Evolutionary conservation across 768 basidiomycete species (phyloP), one percentile per base, ranked within the genome.

Genomic region (Phaffia tasmanica): DNA sequence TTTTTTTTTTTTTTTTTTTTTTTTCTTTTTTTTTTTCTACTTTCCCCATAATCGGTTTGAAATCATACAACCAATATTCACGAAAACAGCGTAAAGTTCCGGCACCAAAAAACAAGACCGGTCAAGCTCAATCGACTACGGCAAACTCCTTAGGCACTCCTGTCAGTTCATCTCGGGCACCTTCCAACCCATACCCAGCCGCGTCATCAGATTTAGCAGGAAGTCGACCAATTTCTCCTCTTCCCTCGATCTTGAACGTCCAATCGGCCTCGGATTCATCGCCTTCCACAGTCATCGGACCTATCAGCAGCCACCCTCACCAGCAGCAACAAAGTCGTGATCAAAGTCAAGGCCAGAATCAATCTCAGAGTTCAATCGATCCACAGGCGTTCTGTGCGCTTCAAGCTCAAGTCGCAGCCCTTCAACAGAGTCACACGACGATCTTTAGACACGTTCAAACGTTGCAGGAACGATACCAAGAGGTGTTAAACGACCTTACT

Each of bases 401-500:
- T 27, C 54, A 62, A 47, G 27, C 15, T 29, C 61, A 62, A 23
- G 66, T 67, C 18, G 30, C 47, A 11, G 47, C 57, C 14, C 66
- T 67, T 49, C 61, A 67, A 32, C 53, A 55, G 47, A 25, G 16
- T 4, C 32, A 53, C 23, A 35, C 53, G n/a, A 62, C 61, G 30
- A 62, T 67, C 54, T 67, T 55, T 25, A 74, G 78, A 3, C 83
- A 83, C 59, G 78, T 86, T 69, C 80, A 80, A 29, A 81, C 80
- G 58, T 77, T 87, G 18, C 84, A 85, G 72, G 78, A 78, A 62
- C 83, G 83, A 72, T 86, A 86, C 75, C 82, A 85, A 74, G 83
- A 82, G 65, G 83, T 86, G 57, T 81, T 86, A 46, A 80, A 80
- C 70, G 86, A 87, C 76, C 83, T 87, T 80, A 84, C 85, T 72